Percentiles rank a stretch among this genome's conserved stretches.
These are phyloP conservation scores for Hydnomerulius pinastri DNA, from an alignment of 768 basidiomycete genomes.

Conservation along the genomic window DNA sequence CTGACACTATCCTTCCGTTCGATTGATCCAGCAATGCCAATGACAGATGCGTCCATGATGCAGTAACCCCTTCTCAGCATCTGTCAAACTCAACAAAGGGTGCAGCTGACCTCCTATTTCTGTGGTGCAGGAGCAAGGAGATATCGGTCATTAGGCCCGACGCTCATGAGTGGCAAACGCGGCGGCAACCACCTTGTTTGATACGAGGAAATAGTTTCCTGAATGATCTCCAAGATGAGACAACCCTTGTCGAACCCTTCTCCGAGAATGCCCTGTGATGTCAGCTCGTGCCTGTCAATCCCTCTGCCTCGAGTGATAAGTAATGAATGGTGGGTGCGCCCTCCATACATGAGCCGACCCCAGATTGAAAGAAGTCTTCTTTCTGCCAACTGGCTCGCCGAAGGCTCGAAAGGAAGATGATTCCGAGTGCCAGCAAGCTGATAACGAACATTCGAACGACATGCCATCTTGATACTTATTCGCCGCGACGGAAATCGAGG, in stretches of 20 bases:
- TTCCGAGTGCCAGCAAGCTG: background rate
- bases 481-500: conserved; percentile 15
- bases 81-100: conserved; percentile 1
- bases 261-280: too few relatives aligned
- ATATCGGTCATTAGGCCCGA: background rate
- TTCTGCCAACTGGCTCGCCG: background rate
- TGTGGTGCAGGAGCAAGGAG: background rate
- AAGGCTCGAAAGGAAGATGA: conserved; percentile 4
- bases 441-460: background rate
- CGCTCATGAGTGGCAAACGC: conserved; percentile 6
- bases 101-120: background rate
- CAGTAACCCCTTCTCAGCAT: background rate
- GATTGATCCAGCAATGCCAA: conserved; percentile 3
- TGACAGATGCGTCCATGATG: background rate
- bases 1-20: conserved; percentile 1
- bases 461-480: conserved; percentile 6
- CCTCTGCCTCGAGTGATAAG: conserved; percentile 5
- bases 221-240: conserved; percentile 13
- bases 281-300: conserved; percentile 3
- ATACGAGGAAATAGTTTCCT: too few relatives aligned
- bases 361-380: background rate
- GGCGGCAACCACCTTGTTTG: conserved; percentile 5
- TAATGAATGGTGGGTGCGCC: background rate
- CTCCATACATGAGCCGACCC: background rate
- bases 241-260: conserved; percentile 8